Evolutionary conservation across 2,329 filamentous ascomycete species (phyloP).

Genomic region (Paraphaeosphaeria sporulosa): DNA sequence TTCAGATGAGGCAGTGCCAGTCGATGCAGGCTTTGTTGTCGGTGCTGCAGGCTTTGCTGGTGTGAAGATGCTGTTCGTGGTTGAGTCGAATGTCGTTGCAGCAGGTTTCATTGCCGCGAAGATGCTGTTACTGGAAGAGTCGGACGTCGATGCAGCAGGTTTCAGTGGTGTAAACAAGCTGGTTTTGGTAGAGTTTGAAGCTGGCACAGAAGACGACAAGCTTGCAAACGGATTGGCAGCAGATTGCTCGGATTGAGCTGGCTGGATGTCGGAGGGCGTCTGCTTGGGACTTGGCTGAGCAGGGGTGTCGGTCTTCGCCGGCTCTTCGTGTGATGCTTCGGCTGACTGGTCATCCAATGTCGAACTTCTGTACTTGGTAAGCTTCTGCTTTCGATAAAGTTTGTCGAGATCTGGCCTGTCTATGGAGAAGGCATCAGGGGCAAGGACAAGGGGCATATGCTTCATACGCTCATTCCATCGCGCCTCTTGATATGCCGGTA

Average conservation of each 20-base stretch:
- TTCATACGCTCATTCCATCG: too few species aligned
- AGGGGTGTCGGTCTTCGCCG: not conserved
- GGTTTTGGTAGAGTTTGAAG: not conserved
- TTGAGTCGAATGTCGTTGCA: not conserved
- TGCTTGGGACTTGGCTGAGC: not conserved
- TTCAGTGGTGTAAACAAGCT: not conserved
- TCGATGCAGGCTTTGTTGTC: constrained; percentile 14
- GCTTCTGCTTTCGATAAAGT: not conserved
- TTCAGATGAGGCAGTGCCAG: constrained; percentile 14
- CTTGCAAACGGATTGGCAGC: constrained; percentile 25
- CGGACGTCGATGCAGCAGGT: too few species aligned
- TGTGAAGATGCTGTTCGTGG: not conserved
- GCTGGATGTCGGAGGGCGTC: not conserved
- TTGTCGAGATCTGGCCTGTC: not conserved
- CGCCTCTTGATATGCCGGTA: too few species aligned
- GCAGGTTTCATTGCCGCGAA: too few species aligned
- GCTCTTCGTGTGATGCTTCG: not conserved
- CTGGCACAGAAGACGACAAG: not conserved
- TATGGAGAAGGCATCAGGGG: not conserved
- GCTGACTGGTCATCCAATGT: not conserved
- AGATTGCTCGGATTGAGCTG: constrained; percentile 22
- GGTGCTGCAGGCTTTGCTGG: not conserved
- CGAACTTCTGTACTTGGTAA: not conserved
- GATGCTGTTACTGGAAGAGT: too few species aligned
- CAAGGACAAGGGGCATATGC: not conserved